Base-by-base conservation (phyloP, 106 monocot species). In the Allium cepa region DNA sequence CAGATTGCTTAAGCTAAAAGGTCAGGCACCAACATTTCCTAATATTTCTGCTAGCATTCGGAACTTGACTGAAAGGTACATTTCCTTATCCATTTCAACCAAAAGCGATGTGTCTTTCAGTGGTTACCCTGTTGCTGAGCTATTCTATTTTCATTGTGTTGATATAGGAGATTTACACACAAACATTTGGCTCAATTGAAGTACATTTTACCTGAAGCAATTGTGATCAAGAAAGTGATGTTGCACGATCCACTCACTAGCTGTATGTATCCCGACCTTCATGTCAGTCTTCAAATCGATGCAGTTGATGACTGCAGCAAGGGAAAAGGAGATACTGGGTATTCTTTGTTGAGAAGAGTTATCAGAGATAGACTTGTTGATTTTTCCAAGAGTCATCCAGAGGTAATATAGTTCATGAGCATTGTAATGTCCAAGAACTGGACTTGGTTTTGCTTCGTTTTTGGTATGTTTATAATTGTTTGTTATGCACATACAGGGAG, bases 211-310 rank as follows among this genome's bases (percentile, higher is more conserved):
- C 78, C 85, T 4, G 90, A 90, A 56, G 82, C 75, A 8, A 80
- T 90, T 71, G 70, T 70, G 36, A 67, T 90, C 56, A 90, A 85
- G 58, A 90, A 85, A 49, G 73, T 85, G 55, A 62, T 77, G 67
- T 64, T 80, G 63, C 82, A 69, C 60, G 85, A 90, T 72, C 82
- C 80, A 45, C 69, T 26, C 7, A 90, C 80, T 16, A 78, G 82
- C 63, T 90, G 85, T 26, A 78, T 90, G 82, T 83, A 85, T 55
- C 82, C 90, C 10, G 90, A 85, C 17, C 79, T 90, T 49, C 85
- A 76, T 63, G 60, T 90, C 26, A 67, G 46, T 17, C 57, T 90
- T 17, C 77, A 75, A 46, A 18, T 62, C 28, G 78, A 78, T 62
- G 72, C 78, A 10, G 14, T 80, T 46, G 78, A 17, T 45, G 70